Evolutionary conservation across 495 filamentous ascomycete species (phyloP).

Genomic region (Cercophora sp.): DNA sequence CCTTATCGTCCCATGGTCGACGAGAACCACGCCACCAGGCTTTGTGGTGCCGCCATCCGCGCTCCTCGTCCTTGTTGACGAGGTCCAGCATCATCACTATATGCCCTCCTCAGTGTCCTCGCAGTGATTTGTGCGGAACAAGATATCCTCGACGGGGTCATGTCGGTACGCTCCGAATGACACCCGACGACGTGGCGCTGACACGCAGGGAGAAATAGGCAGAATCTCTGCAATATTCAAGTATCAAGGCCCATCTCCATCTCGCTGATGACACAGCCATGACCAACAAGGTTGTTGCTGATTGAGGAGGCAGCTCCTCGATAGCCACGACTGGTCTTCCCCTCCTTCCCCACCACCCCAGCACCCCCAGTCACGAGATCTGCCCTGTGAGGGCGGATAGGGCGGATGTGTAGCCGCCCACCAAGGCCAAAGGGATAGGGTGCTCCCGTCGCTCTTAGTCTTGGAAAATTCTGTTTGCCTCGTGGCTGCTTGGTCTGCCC

Average conservation of each 20-base stretch:
- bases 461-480: constrained; percentile 9
- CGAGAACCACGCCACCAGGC: constrained; percentile 23
- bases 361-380: no score
- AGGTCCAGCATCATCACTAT: no score
- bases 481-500: constrained; percentile 6
- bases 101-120: no score
- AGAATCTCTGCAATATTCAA: no score
- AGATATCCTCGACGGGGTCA: no score
- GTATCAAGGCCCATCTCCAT: no score
- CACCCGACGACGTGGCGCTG: constrained; percentile 17
- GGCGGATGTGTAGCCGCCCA: no score
- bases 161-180: constrained; percentile 11
- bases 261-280: constrained; percentile 6
- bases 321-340: no score
- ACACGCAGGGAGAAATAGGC: constrained; percentile 18
- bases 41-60: constrained; percentile 7
- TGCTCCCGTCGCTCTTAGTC: no score
- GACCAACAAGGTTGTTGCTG: constrained; percentile 10
- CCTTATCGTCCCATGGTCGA: constrained; percentile 18
- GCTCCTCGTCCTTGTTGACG: background rate
- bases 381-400: no score
- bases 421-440: no score
- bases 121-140: constrained; percentile 7
- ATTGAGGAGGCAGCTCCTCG: background rate
- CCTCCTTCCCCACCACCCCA: background rate